phyloP scores from a whole-genome alignment of 1,139 yeast genomes.

The Suhomyces bolitotheri region DNA sequence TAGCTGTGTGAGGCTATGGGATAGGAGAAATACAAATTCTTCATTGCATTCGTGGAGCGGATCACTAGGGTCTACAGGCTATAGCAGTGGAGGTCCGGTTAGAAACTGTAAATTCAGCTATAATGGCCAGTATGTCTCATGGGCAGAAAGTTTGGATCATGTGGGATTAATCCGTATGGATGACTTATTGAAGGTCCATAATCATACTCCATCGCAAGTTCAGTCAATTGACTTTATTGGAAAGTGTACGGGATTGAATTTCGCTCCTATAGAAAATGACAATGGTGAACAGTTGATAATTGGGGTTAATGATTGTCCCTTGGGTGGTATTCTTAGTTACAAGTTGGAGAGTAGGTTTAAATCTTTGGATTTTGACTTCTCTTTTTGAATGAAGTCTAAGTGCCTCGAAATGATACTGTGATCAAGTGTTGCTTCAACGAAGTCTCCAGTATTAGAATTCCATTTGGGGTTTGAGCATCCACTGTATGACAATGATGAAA shows the following conservation, averaged over 20 bases:
- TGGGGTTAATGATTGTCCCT: conserved; percentile 56
- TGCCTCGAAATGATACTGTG: too few species aligned
- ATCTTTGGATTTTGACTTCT: conserved; percentile 45
- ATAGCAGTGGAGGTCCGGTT: conserved; percentile 45
- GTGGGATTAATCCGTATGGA: conserved; percentile 49
- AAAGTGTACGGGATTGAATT: conserved; percentile 57
- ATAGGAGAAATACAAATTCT: conserved; percentile 35
- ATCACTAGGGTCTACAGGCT: conserved; percentile 29
- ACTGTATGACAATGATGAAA: too few species aligned
- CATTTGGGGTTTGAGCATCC: too few species aligned
- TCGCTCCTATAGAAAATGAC: conserved; percentile 46
- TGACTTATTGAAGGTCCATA: conserved; percentile 23
- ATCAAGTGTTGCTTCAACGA: too few species aligned
- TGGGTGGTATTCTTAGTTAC: conserved; percentile 59
- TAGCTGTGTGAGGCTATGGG: conserved; percentile 57
- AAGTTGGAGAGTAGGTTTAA: conserved; percentile 37
- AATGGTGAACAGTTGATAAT: conserved; percentile 50
- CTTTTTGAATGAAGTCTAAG: background rate
- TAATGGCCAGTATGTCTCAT: conserved; percentile 46
- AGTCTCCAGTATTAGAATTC: too few species aligned
- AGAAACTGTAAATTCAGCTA: conserved; percentile 54
- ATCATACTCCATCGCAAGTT: conserved; percentile 28
- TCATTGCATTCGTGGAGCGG: conserved; percentile 40
- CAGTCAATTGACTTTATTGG: conserved; percentile 60
- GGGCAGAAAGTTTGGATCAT: conserved; percentile 65